Percentiles rank a stretch among this genome's conserved stretches.
Evolutionary conservation across 257 asterid genomes (phyloP).

Genomic region (Linaria vulgaris): DNA sequence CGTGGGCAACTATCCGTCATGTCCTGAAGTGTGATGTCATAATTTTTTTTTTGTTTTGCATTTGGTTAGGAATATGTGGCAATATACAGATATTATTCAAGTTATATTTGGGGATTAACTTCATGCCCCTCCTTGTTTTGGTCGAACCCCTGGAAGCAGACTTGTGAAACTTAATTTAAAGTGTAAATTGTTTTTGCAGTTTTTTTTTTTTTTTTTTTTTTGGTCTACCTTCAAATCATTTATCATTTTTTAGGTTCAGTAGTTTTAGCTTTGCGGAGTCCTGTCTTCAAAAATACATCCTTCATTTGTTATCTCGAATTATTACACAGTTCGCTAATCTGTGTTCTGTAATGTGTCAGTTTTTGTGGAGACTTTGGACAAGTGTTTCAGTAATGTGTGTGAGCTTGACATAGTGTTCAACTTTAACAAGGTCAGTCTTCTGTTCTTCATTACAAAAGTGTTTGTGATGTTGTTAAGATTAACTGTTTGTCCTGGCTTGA

Average conservation of each 20-base stretch:
- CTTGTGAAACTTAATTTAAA: not conserved
- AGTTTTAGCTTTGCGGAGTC: not conserved
- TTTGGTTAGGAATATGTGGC: not conserved
- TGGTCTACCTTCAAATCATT: not conserved
- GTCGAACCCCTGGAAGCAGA: not conserved
- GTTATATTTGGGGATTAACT: not conserved
- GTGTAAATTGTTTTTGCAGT: slow-evolving; percentile 6
- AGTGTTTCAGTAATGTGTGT: slow-evolving; percentile 85
- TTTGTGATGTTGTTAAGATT: not conserved
- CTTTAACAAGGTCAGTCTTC: slow-evolving; percentile 71
- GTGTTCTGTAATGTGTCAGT: slow-evolving; percentile 46
- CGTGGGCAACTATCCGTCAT: not conserved
- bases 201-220: not conserved
- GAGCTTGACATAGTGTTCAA: slow-evolving; percentile 93
- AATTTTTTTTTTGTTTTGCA: not conserved
- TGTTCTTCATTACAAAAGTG: slow-evolving; percentile 22
- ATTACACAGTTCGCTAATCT: slow-evolving; percentile 1
- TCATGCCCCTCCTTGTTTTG: not conserved
- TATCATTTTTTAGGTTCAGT: not conserved
- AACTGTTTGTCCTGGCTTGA: not conserved
- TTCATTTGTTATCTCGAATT: not conserved
- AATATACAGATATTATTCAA: not conserved
- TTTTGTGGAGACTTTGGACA: slow-evolving; percentile 93
- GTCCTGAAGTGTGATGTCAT: not conserved
- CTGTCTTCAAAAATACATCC: not conserved